Evolutionary conservation across 148 eudicot genomes (phyloP), one percentile per base, ranked within the genome.

Genomic region (Vaccinium macrocarpon): DNA sequence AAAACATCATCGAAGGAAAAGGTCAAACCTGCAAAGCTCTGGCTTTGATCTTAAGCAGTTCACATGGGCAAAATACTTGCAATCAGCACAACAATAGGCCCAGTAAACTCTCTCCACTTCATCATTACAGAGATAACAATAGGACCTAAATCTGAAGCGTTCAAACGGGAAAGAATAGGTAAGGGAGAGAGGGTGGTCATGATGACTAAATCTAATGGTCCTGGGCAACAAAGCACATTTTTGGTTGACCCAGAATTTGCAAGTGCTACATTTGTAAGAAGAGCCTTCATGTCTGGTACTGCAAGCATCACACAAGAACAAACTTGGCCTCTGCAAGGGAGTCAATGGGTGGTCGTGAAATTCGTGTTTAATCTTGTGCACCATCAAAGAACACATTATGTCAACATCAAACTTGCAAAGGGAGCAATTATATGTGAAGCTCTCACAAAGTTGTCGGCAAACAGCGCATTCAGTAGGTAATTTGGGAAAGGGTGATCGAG

Each of bases 51-150:
- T 27, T 4, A 38, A 35, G 46, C 81, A 78, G 14, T 78, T 78
- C 32, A 78, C n/a, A 53, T 78, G 81, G 21, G 62, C 46, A 53
- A 51, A 78, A 53, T 78, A 78, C 27, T 18, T 78, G 81, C 81
- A 78, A 2, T 53, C 62, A 21, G 46, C 81, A 29, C 64, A 78
- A 52, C 14, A 78, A 27, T 52, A 78, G 25, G 29, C 61, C 81
- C 81, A 78, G 21, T 52, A 25, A 1, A 3, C 14, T 51, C 19
- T n/a, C 8, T 78, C 5, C 19, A 78, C 0, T 4, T 1, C 0
- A 8, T 23, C 11, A 12, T 0, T 5, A 14, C 81, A 78, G 25
- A 78, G 6, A 0, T 11, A 2, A 13, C 81, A 78, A 12, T 13
- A 23, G 14, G 61, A 16, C 1, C 1, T 12, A 48, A 78, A 78